Evolutionary conservation across 1,139 yeast genomes (phyloP), one percentile per base, ranked within the genome.

Genomic region (Saccharomycopsis crataegensis): DNA sequence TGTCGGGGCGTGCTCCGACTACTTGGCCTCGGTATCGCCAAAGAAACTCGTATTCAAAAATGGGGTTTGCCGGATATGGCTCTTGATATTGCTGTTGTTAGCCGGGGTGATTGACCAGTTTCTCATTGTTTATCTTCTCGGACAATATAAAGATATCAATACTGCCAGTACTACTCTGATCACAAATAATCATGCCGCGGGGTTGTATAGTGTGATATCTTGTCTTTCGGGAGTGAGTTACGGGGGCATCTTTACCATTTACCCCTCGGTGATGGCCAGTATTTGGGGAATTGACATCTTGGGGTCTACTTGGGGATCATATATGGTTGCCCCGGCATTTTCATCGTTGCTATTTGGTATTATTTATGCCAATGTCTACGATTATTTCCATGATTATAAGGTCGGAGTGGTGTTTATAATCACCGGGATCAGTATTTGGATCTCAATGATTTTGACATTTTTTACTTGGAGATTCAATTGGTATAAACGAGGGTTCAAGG

Each of bases 301-400:
- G 65, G 98, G 98, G 0, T 86, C 96, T 1, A 86, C 94, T 1
- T 93, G 96, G 91, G 98, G 98, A 2, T 74, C 87, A 36, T 86
- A 89, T 64, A 82, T 91, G 80, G 75, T 88, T 38, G 96, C 96
- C 0, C 97, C 98, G 0, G 97, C 98, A 0, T 61, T 89, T 2
- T 96, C 97, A 1, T 77, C 95, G 1, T 75, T 87, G 6, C 60
- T 79, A 1, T 88, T 78, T 63, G 93, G 96, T 2, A 64, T 86
- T 56, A 61, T 83, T 22, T 91, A 86, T 66, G 97, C 96, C 0
- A 65, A 69, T 36, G 71, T 81, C 34, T 83, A 79, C 60, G 96
- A 90, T 62, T 37, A 63, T 16, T 46, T 40, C 37, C 28, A 37
- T 1, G 57, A 52, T 2, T 70, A 73, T 56, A 41, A 53, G 1